phyloP scores from a whole-genome alignment of 2,329 filamentous ascomycete genomes.

The Colletotrichum trifolii region DNA sequence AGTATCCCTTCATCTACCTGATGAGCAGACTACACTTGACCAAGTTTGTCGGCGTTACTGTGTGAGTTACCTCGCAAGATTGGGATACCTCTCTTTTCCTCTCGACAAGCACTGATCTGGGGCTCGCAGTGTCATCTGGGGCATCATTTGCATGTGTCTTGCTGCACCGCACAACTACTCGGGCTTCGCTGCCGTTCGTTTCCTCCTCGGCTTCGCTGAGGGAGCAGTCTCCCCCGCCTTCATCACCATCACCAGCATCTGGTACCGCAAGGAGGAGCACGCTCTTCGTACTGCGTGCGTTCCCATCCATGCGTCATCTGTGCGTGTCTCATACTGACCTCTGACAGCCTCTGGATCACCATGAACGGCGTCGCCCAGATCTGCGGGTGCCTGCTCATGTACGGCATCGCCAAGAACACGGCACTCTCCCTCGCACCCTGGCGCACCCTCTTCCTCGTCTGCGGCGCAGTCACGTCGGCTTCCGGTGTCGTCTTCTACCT shows the following conservation, averaged over 20 bases:
- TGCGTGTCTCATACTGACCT: not conserved
- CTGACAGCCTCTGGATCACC: slow-evolving; percentile 43
- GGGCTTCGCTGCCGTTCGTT: slow-evolving; percentile 52
- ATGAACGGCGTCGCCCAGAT: slow-evolving; percentile 46
- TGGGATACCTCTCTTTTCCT: no score
- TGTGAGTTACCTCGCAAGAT: slow-evolving; percentile 45
- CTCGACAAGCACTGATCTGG: not conserved
- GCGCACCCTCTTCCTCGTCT: slow-evolving; percentile 60
- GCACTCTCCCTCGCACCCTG: slow-evolving; percentile 54
- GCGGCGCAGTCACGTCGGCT: slow-evolving; percentile 56
- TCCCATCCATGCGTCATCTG: rapidly evolving
- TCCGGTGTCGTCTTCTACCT: slow-evolving; percentile 57
- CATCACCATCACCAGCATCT: slow-evolving; percentile 46
- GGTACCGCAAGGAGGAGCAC: slow-evolving; percentile 47
- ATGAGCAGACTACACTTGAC: slow-evolving; percentile 61
- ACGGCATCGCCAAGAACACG: slow-evolving; percentile 55
- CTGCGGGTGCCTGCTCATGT: slow-evolving; percentile 44
- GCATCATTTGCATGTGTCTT: slow-evolving; percentile 55
- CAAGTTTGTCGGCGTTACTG: slow-evolving; percentile 59
- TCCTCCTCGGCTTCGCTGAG: slow-evolving; percentile 54
- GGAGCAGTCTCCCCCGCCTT: slow-evolving; percentile 47
- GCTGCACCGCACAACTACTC: slow-evolving; percentile 53
- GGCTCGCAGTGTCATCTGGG: slow-evolving; percentile 52
- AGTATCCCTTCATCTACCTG: slow-evolving; percentile 62
- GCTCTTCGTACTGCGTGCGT: slow-evolving; percentile 42